Percentiles rank a stretch among this genome's conserved stretches.
Evolutionary conservation across 768 basidiomycete genomes (phyloP).

Genomic region (Amanita phalloides): DNA sequence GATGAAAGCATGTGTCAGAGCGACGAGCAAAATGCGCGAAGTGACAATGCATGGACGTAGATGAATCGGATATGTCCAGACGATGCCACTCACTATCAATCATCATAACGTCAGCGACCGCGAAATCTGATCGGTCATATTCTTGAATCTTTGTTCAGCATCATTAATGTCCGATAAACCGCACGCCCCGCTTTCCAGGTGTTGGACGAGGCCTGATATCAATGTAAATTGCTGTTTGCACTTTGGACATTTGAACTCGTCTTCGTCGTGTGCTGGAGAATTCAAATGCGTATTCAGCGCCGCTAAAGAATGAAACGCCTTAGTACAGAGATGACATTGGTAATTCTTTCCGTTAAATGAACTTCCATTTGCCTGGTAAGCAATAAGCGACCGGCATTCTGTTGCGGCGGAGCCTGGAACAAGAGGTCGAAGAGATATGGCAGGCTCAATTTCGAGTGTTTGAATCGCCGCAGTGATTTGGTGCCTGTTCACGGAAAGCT

Average conservation of each 20-base stretch:
- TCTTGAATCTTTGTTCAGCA: constrained; percentile 17
- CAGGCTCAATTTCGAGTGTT: constrained; percentile 19
- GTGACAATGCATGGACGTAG: too few relatives aligned
- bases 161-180: constrained; percentile 20
- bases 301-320: constrained; percentile 17
- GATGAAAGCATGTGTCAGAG: neutral
- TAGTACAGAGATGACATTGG: constrained; percentile 30
- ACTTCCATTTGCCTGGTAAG: constrained; percentile 20
- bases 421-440: constrained; percentile 23
- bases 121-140: constrained; percentile 18
- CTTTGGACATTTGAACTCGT: constrained; percentile 33
- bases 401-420: constrained; percentile 5
- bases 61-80: too few relatives aligned
- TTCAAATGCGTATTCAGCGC: constrained; percentile 25
- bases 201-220: constrained; percentile 31
- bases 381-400: constrained; percentile 7
- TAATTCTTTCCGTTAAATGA: constrained; percentile 29
- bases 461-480: constrained; percentile 25
- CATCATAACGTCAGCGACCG: neutral
- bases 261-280: constrained; percentile 26
- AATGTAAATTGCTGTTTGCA: constrained; percentile 24
- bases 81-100: neutral
- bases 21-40: too few relatives aligned
- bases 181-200: constrained; percentile 31
- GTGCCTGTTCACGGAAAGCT: constrained; percentile 20